These are phyloP conservation scores for Datura wrightii DNA, from an alignment of 257 asterid genomes.

Conservation along the genomic window DNA sequence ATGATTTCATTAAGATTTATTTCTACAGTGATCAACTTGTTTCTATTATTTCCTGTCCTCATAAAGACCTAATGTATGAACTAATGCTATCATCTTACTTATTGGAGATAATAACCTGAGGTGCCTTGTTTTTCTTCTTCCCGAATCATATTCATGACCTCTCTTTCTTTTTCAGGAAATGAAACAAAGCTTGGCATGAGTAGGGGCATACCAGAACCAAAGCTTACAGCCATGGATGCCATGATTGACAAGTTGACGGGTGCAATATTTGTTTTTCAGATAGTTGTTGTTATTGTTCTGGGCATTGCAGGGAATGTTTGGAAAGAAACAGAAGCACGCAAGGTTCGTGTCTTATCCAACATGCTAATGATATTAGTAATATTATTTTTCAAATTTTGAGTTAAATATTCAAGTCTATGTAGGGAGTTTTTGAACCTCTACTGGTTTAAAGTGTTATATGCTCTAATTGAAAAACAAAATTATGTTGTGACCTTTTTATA, in stretches of 20 bases:
- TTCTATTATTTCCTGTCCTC: slow-evolving; percentile 26
- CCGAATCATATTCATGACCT: background rate
- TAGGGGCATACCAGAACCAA: slow-evolving; percentile 97
- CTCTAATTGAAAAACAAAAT: slow-evolving; percentile 25
- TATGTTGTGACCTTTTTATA: background rate
- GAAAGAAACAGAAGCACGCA: slow-evolving; percentile 97
- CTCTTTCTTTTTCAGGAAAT: slow-evolving; percentile 60
- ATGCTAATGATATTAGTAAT: slow-evolving; percentile 26
- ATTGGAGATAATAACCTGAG: slow-evolving; percentile 8
- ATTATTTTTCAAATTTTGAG: background rate
- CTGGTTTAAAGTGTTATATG: background rate
- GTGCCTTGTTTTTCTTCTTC: background rate
- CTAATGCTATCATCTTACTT: slow-evolving; percentile 13
- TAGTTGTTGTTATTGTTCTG: slow-evolving; percentile 92
- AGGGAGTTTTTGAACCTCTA: slow-evolving; percentile 15
- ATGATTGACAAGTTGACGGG: slow-evolving; percentile 99
- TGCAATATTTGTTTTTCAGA: slow-evolving; percentile 94
- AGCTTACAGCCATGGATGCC: slow-evolving; percentile 99
- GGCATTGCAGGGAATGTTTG: slow-evolving; percentile 98
- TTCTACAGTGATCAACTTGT: background rate
- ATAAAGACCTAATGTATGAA: background rate
- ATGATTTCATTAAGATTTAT: slow-evolving; percentile 19
- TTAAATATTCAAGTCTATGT: background rate
- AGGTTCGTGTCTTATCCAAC: slow-evolving; percentile 54
- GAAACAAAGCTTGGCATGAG: slow-evolving; percentile 99